A percentile compares a stretch with the other conserved stretches of the same genome.
Conservation (phyloP, 2,329 filamentous ascomycete species). For the Aspergillus neotritici region DNA sequence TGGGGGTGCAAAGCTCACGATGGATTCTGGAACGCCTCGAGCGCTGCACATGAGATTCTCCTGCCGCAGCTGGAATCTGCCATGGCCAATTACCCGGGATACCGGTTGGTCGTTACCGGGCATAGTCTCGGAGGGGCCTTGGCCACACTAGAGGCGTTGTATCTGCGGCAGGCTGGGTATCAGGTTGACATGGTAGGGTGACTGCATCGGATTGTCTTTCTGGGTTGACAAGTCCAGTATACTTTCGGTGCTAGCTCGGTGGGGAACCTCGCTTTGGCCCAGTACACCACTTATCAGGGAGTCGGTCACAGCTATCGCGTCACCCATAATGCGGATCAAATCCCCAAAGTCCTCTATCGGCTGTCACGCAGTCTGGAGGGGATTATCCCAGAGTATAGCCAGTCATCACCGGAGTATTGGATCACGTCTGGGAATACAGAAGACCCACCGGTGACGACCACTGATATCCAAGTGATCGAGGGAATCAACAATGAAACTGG, state of each 20-base stretch:
- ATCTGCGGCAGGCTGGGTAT: conserved; percentile 1
- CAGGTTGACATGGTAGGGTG: conserved; percentile 3
- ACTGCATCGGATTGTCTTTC: neutral
- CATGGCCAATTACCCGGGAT: neutral
- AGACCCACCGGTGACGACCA: neutral
- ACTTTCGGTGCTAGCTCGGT: conserved; percentile 4
- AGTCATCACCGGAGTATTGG: conserved; percentile 11
- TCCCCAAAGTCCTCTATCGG: conserved; percentile 1
- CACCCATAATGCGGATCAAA: neutral
- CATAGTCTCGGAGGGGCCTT: conserved; percentile 5
- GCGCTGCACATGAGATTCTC: neutral
- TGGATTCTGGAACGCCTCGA: conserved; percentile 4
- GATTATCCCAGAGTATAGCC: conserved; percentile 5
- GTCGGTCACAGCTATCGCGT: conserved; percentile 2
- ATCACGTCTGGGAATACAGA: conserved; percentile 2
- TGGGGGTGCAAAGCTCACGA: conserved; percentile 3
- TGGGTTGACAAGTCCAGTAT: neutral
- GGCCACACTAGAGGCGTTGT: neutral
- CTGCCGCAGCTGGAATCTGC: neutral
- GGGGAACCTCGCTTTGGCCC: conserved; percentile 1
- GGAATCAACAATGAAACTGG: conserved; percentile 11
- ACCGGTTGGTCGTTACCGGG: neutral
- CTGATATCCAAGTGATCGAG: conserved; percentile 29
- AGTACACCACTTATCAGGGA: neutral
- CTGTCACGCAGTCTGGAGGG: neutral